Percentiles rank a stretch among this genome's conserved stretches.
These are phyloP conservation scores for Ustilago cynodontis DNA, from an alignment of 1,284 basidiomycete species.

Conservation along the genomic window DNA sequence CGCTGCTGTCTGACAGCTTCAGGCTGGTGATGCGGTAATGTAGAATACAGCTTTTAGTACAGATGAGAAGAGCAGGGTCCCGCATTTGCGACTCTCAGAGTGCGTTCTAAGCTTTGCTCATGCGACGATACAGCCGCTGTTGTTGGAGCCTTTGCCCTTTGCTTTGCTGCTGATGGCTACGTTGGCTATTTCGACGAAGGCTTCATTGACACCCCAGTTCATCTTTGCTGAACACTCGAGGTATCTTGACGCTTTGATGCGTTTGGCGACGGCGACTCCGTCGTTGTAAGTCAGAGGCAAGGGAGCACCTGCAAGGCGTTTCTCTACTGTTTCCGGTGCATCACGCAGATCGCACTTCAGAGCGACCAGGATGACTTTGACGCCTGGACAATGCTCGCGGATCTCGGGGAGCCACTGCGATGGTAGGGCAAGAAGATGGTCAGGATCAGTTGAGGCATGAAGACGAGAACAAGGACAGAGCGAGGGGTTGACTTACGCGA, in stretches of 20 bases:
- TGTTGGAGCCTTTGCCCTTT: background rate
- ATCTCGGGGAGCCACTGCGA: slow-evolving; percentile 86
- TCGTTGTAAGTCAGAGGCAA: slow-evolving; percentile 87
- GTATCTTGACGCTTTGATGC: slow-evolving; percentile 44
- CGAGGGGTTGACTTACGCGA: slow-evolving; percentile 75
- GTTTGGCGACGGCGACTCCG: slow-evolving; percentile 50
- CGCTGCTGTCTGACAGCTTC: background rate
- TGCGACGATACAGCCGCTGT: slow-evolving; percentile 19
- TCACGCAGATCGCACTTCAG: slow-evolving; percentile 94
- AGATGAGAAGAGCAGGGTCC: background rate
- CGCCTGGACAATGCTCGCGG: slow-evolving; percentile 88
- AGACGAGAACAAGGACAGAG: slow-evolving; percentile 1
- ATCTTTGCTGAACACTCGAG: slow-evolving; percentile 93
- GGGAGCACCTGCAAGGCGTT: slow-evolving; percentile 66
- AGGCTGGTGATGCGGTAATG: background rate
- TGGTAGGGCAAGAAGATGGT: background rate
- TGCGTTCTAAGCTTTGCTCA: background rate
- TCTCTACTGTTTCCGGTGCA: slow-evolving; percentile 78
- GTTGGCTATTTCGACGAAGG: slow-evolving; percentile 73
- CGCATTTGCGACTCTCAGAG: background rate
- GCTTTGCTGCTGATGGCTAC: slow-evolving; percentile 14
- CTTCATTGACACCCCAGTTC: slow-evolving; percentile 90
- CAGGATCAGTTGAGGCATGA: background rate
- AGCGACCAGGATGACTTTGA: slow-evolving; percentile 78
- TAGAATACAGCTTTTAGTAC: slow-evolving; percentile 9